Evolutionary conservation across 805 yeast genomes (phyloP).

Genomic region (Tetrapisispora taiwanensis): DNA sequence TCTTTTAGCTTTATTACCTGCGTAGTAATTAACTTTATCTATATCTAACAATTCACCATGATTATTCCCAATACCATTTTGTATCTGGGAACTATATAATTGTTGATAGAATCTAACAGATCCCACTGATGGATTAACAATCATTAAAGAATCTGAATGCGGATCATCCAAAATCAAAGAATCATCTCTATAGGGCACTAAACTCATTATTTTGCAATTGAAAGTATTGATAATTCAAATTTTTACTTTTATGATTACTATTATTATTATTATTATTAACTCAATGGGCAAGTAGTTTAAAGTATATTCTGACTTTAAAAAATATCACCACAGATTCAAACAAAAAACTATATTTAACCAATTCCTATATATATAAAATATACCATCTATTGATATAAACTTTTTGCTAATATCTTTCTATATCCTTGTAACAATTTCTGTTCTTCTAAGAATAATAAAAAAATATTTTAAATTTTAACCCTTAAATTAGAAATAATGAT

Average conservation of each 20-base stretch:
- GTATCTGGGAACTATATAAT: neutral
- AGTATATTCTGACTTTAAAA: too few relatives aligned
- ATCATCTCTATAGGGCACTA: conserved; percentile 20
- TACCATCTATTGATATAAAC: too few relatives aligned
- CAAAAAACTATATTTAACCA: too few relatives aligned
- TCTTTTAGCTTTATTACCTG: neutral
- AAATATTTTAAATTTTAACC: neutral
- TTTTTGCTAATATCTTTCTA: too few relatives aligned
- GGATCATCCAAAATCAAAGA: conserved; percentile 25
- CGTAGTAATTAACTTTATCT: neutral
- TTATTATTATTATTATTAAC: too few relatives aligned
- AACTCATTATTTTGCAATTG: conserved; percentile 12
- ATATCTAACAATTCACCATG: neutral
- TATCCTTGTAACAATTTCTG: too few relatives aligned
- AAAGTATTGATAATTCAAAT: too few relatives aligned
- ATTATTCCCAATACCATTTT: neutral
- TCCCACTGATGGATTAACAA: conserved; percentile 21
- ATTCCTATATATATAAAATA: too few relatives aligned
- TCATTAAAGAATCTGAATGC: conserved; percentile 21
- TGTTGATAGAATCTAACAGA: conserved; percentile 3
- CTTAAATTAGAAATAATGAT: neutral
- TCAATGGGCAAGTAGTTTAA: too few relatives aligned
- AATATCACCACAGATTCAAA: too few relatives aligned
- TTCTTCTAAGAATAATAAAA: too few relatives aligned
- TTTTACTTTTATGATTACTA: too few relatives aligned